Conservation (phyloP, 225 moss, liverwort and hornwort species). For the Neckera pumila region DNA sequence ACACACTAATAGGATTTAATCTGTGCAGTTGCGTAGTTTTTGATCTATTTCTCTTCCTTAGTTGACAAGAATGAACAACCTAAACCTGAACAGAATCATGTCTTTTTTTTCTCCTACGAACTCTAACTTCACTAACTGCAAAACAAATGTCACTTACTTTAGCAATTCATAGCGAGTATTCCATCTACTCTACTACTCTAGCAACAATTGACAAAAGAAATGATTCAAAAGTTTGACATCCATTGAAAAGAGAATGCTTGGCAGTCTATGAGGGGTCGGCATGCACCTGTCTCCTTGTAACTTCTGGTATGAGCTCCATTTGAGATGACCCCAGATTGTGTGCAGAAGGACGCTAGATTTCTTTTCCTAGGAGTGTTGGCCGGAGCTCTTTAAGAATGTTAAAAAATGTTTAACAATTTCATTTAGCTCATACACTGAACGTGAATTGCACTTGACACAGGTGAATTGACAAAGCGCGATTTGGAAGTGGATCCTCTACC, state of each 20-base stretch:
- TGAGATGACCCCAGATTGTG: neutral
- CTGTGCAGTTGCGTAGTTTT: neutral
- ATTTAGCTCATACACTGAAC: neutral
- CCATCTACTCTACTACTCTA: neutral
- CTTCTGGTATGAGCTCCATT: neutral
- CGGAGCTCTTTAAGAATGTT: neutral
- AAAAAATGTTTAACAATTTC: neutral
- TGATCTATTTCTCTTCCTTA: neutral
- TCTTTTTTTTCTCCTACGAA: neutral
- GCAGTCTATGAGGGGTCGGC: neutral
- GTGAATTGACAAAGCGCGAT: neutral
- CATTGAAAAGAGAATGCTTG: neutral
- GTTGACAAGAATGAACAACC: neutral
- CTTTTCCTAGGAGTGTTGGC: no score
- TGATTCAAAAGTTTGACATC: neutral
- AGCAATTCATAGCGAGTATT: neutral
- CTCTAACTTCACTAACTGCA: neutral
- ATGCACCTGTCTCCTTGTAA: neutral
- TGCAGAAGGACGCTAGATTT: no score
- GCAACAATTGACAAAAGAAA: neutral
- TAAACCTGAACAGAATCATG: neutral
- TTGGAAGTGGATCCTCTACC: neutral
- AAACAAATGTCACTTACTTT: neutral
- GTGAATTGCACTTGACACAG: neutral
- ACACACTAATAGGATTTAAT: neutral